phyloP scores from a whole-genome alignment of 192 early-diverging fungal genomes.

The Coemansia sp. region DNA sequence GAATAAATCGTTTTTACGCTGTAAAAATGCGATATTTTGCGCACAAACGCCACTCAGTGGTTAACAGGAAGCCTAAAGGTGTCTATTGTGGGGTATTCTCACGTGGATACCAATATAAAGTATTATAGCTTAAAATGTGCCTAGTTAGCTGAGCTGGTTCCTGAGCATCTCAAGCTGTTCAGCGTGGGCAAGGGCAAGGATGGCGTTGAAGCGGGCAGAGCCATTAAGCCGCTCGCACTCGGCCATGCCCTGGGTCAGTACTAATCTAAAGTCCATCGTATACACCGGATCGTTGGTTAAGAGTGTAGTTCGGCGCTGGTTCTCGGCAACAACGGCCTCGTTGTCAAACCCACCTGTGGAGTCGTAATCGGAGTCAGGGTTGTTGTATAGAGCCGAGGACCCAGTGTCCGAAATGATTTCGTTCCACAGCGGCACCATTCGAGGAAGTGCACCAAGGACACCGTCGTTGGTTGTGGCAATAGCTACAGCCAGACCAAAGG shows the following conservation, averaged over 20 bases:
- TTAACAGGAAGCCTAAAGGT: no score
- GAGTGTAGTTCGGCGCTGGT: constrained; percentile 25
- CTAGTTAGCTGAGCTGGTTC: constrained; percentile 32
- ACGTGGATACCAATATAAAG: no score
- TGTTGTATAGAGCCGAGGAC: constrained; percentile 27
- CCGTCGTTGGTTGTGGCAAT: constrained; percentile 39
- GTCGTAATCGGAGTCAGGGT: constrained; percentile 22
- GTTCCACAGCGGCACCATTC: constrained; percentile 52
- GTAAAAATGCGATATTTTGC: no score
- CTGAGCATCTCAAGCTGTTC: constrained; percentile 30
- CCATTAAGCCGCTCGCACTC: constrained; percentile 48
- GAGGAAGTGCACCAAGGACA: constrained; percentile 22
- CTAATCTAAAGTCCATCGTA: constrained; percentile 26
- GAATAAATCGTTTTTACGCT: no score
- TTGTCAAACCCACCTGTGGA: not conserved
- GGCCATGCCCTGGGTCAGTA: constrained; percentile 26
- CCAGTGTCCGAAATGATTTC: constrained; percentile 43
- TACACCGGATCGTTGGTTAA: constrained; percentile 34
- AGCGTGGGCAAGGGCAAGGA: constrained; percentile 26
- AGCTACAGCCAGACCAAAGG: constrained; percentile 28
- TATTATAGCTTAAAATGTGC: no score
- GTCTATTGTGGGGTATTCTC: no score
- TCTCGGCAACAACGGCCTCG: constrained; percentile 25
- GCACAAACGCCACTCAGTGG: no score
- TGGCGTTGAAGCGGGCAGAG: constrained; percentile 21